Conservation (phyloP, 1,139 yeast species). For the Wickerhamomyces sp. region DNA sequence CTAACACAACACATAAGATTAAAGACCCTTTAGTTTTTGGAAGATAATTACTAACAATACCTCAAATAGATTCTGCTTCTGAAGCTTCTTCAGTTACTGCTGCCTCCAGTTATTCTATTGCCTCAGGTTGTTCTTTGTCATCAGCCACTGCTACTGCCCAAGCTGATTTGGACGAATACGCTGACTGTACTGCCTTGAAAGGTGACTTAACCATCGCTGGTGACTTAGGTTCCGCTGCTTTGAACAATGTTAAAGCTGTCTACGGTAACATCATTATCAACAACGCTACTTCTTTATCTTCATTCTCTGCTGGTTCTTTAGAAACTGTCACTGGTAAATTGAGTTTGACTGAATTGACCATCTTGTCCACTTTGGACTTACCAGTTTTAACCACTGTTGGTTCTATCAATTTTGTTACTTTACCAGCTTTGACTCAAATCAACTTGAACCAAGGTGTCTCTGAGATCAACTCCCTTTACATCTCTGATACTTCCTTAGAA, state of each 20-base stretch:
- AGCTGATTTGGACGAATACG: conserved; percentile 66
- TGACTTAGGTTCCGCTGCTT: conserved; percentile 50
- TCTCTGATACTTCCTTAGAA: conserved; percentile 83
- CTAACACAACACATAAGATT: background rate
- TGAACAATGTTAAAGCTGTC: conserved; percentile 60
- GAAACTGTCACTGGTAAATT: conserved; percentile 71
- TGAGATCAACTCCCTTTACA: conserved; percentile 64
- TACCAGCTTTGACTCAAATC: conserved; percentile 72
- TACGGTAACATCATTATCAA: conserved; percentile 68
- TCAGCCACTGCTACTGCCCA: conserved; percentile 72
- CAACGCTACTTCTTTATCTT: conserved; percentile 59
- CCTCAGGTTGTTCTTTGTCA: conserved; percentile 37
- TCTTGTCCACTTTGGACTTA: conserved; percentile 63
- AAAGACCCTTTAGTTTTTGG: background rate
- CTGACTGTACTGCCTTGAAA: conserved; percentile 72
- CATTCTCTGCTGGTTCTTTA: conserved; percentile 75
- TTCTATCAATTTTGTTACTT: conserved; percentile 68
- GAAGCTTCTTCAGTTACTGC: conserved; percentile 27
- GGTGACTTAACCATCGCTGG: conserved; percentile 77
- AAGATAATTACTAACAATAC: conserved; percentile 15
- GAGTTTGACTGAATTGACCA: conserved; percentile 58
- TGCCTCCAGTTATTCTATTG: conserved; percentile 26
- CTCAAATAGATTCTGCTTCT: conserved; percentile 14
- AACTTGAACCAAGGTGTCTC: conserved; percentile 74
- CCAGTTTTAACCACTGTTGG: conserved; percentile 83